Evolutionary conservation across 2,329 filamentous ascomycete genomes (phyloP).

Genomic region (Immersiporthe knoxdaviesiana): DNA sequence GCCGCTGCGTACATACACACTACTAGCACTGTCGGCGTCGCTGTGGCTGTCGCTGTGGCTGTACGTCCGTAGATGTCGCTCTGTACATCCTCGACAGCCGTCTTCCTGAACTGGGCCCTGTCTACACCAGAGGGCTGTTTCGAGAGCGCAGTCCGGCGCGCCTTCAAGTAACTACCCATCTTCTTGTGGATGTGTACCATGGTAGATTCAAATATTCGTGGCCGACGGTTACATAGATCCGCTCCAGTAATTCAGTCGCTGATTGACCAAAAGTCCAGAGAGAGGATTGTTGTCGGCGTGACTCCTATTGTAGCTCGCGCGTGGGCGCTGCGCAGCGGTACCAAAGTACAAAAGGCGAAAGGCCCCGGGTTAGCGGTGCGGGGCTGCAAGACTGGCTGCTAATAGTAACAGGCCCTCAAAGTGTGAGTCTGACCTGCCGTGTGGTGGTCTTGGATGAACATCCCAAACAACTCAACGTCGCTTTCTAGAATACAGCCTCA

Average conservation of each 20-base stretch:
- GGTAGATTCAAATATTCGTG: not conserved
- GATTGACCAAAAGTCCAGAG: not conserved
- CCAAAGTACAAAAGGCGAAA: constrained; percentile 6
- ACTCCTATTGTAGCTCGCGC: constrained; percentile 17
- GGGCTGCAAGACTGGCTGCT: not conserved
- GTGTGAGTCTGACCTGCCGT: not conserved
- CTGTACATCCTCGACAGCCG: constrained; percentile 16
- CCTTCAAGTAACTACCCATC: not conserved
- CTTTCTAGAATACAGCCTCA: not conserved
- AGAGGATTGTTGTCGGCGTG: constrained; percentile 10
- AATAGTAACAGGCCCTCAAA: not conserved
- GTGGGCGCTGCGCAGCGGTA: not conserved
- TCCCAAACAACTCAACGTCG: not conserved
- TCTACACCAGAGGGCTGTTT: not conserved
- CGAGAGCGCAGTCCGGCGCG: not conserved
- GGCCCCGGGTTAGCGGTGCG: too few species aligned
- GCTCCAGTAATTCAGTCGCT: not conserved
- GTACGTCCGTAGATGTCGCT: not conserved
- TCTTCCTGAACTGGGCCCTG: constrained; percentile 12
- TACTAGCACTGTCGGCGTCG: constrained; percentile 9
- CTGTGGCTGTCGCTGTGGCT: not conserved
- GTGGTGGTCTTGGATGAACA: not conserved
- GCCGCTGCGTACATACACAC: too few species aligned
- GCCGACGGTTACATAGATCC: not conserved
- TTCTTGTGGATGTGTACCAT: constrained; percentile 13